Evolutionary conservation across 2,329 filamentous ascomycete species (phyloP).

Genomic region (Ploettnerulaceae sp.): DNA sequence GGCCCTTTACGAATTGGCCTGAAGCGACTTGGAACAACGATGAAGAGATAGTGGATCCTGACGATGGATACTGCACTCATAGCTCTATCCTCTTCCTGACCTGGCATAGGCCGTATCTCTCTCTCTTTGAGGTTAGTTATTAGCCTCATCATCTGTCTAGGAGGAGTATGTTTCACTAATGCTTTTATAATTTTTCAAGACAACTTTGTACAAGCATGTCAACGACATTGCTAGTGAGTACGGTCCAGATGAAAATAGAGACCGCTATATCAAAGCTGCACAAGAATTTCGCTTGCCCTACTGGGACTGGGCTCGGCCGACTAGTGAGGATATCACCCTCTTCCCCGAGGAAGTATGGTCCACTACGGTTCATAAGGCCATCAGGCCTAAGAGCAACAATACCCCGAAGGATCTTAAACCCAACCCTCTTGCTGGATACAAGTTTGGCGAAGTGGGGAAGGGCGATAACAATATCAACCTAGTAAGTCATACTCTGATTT

Average conservation of each 20-base stretch:
- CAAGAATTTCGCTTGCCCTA: not conserved
- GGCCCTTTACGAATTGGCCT: not conserved
- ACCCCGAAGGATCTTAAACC: no score
- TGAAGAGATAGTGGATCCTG: no score
- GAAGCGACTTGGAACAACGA: not conserved
- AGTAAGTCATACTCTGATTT: no score
- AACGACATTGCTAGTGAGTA: not conserved
- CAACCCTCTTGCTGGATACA: no score
- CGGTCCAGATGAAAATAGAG: not conserved
- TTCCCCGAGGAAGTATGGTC: not conserved
- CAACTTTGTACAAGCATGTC: not conserved
- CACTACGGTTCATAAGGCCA: no score
- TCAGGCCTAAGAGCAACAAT: no score
- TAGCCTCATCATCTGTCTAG: not conserved
- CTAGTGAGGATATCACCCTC: not conserved
- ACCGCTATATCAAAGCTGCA: not conserved
- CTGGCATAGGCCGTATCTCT: slow-evolving; percentile 7
- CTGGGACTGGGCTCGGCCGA: not conserved
- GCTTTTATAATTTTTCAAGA: not conserved
- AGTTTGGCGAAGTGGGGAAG: no score
- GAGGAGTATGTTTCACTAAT: not conserved
- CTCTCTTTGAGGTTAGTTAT: slow-evolving; percentile 7
- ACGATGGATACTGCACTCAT: slow-evolving; percentile 2
- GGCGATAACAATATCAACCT: no score
- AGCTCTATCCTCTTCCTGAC: slow-evolving; percentile 3